Base-by-base conservation (phyloP, 78 protist genomes). In the Kipferlia bialata region DNA sequence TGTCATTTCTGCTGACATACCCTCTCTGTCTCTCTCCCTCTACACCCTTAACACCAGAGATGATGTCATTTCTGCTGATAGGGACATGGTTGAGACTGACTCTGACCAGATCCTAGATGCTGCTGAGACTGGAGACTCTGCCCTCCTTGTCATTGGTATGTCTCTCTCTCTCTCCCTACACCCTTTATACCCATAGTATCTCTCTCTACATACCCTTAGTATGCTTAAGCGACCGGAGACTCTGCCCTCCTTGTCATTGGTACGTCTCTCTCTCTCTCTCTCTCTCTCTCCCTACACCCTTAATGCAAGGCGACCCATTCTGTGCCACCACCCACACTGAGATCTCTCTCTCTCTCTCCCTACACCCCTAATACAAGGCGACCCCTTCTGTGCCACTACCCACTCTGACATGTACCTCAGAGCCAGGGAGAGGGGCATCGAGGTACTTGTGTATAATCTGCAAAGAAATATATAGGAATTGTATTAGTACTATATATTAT, bases 231-330 rank as follows among this genome's bases (percentile, higher is more conserved):
- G 6, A 54, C 37, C 13, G 62, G 31, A 5, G 68, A 82, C 29
- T 82, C 92, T 0, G 89, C 93, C 2, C 63, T 97, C 17, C 85
- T 97, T 18, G 99, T 97, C 22, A 99, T 97, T 0, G n/a, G n/a
- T n/a, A n/a, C n/a, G n/a, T n/a, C n/a, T n/a, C n/a, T n/a, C n/a
- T n/a, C n/a, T n/a, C n/a, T n/a, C n/a, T n/a, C n/a, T n/a, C n/a
- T n/a, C n/a, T n/a, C n/a, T n/a, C n/a, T n/a, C n/a, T n/a, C n/a
- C n/a, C n/a, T n/a, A n/a, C n/a, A n/a, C n/a, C n/a, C n/a, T n/a
- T n/a, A n/a, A n/a, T n/a, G n/a, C 85, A n/a, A n/a, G 98, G 99
- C 60, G 98, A 94, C 48, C 93, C 93, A 38, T 92, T 90, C 59
- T 22, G 59, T 32, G 28, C 55, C 37, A 38, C 36, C 18, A 24